These are phyloP conservation scores for Edaphochlamys debaryana DNA, from an alignment of 139 green algal species.

Conservation along the genomic window DNA sequence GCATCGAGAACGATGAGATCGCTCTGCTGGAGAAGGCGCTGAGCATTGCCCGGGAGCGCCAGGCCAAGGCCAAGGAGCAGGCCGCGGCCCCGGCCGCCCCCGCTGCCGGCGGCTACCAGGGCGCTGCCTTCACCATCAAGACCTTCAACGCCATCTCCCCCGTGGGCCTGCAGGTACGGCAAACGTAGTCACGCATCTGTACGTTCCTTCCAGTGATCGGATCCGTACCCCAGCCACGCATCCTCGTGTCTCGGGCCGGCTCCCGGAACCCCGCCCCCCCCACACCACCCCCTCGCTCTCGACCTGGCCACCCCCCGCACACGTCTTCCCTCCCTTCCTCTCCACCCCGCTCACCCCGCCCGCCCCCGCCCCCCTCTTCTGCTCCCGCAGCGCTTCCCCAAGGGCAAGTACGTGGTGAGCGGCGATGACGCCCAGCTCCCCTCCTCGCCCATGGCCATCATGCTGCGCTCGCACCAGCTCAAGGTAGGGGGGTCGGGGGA, in stretches of 20 bases:
- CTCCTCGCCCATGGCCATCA: conserved; percentile 63
- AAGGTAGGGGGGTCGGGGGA: too few relatives aligned
- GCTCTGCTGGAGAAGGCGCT: conserved; percentile 50
- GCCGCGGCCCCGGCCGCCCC: background rate
- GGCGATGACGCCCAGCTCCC: conserved; percentile 54
- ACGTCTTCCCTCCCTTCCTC: too few relatives aligned
- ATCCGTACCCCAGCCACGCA: too few relatives aligned
- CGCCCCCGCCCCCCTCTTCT: too few relatives aligned
- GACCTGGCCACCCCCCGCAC: too few relatives aligned
- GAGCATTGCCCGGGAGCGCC: conserved; percentile 33
- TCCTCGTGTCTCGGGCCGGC: too few relatives aligned
- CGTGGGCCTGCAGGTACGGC: conserved; percentile 56
- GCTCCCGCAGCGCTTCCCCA: conserved; percentile 58
- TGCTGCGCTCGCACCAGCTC: conserved; percentile 69
- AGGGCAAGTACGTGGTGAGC: conserved; percentile 58
- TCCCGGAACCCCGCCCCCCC: too few relatives aligned
- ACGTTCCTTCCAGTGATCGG: too few relatives aligned
- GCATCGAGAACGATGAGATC: conserved; percentile 38
- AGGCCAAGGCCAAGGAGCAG: conserved; percentile 24
- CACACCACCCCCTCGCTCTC: too few relatives aligned
- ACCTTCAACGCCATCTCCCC: conserved; percentile 66
- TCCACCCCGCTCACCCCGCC: too few relatives aligned
- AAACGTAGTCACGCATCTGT: too few relatives aligned
- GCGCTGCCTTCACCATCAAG: conserved; percentile 57
- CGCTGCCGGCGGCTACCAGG: conserved; percentile 8